Evolutionary conservation across 768 basidiomycete species (phyloP), one percentile per base, ranked within the genome.

Genomic region (Pleurotus platypus): DNA sequence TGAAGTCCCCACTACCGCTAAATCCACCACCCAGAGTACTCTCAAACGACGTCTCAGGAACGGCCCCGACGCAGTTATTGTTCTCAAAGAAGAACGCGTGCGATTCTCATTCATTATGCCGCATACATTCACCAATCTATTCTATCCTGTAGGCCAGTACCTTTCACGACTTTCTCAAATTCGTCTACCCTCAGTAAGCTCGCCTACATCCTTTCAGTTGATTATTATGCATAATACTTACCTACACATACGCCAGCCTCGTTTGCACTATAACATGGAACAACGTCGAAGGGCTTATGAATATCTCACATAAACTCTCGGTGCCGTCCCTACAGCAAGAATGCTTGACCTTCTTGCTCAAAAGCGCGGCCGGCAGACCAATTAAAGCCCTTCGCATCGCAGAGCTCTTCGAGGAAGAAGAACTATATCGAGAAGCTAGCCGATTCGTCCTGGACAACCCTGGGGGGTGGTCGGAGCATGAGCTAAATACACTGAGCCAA

Each of bases 191-290:
- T 16, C 90, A 95, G 93, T 94, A 71, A 65, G 88, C 72, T 39
- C 51, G 20, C n/a, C 49, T 12, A n/a, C 35, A n/a, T 8, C 26
- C 9, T 15, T n/a, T n/a, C 49, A 55, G 37, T 2, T 40, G 13
- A 11, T 55, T 37, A 7, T 46, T 54, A 1, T 11, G 57, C 12
- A 40, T 43, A 38, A 48, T 39, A 59, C 50, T 37, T 48, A 38
- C 48, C 58, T 7, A 62, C 50, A 35, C 49, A 39, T 40, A 20
- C 45, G 26, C 8, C 63, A 91, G 89, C 61, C 77, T 95, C 55
- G 90, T 94, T 61, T 96, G 94, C 72, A 91, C 91, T 7, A 94
- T 96, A 55, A 89, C 92, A 0, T 98, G 94, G 92, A 90, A 92
- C 63, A 97, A 97, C 68, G 95, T 93, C 24, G 93, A 92, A 63